These are phyloP conservation scores for Trypanosoma congolense DNA, from an alignment of 208 protist genomes.

Conservation along the genomic window DNA sequence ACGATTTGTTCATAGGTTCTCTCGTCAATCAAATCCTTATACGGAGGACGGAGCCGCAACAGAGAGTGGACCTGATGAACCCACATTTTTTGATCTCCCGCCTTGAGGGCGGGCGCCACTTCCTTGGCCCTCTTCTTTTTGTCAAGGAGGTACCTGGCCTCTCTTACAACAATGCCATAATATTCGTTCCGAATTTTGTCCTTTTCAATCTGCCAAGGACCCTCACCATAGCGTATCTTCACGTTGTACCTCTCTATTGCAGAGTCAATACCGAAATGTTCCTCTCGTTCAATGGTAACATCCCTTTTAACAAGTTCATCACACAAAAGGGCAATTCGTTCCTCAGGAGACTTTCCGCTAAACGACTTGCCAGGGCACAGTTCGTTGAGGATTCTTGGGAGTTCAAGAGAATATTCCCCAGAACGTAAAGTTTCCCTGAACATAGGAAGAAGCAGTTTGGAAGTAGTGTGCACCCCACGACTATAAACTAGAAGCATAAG, in stretches of 20 bases:
- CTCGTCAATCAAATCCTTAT: constrained; percentile 21
- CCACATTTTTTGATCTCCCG: constrained; percentile 17
- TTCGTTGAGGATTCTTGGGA: constrained; percentile 2
- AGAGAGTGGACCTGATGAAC: constrained; percentile 30
- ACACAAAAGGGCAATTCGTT: constrained; percentile 8
- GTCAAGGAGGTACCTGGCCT: constrained; percentile 4
- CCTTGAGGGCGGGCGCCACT: not conserved
- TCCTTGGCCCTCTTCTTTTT: constrained; percentile 14
- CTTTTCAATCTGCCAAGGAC: not conserved
- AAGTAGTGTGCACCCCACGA: constrained; percentile 13
- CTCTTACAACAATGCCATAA: constrained; percentile 16
- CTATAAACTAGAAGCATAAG: constrained; percentile 27
- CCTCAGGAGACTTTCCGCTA: not conserved
- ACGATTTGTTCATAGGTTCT: constrained; percentile 15
- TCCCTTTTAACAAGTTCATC: constrained; percentile 10
- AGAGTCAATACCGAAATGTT: not conserved
- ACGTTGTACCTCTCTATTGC: constrained; percentile 13
- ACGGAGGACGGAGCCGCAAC: constrained; percentile 33
- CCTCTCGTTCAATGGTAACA: not conserved
- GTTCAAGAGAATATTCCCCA: constrained; percentile 1
- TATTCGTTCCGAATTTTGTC: constrained; percentile 1
- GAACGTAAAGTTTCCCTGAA: constrained; percentile 2
- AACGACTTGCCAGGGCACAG: constrained; percentile 2
- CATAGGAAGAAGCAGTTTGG: constrained; percentile 23
- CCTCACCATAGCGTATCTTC: not conserved